phyloP scores from a whole-genome alignment of 352 stramenopile species.

The Pythium plurisporium region DNA sequence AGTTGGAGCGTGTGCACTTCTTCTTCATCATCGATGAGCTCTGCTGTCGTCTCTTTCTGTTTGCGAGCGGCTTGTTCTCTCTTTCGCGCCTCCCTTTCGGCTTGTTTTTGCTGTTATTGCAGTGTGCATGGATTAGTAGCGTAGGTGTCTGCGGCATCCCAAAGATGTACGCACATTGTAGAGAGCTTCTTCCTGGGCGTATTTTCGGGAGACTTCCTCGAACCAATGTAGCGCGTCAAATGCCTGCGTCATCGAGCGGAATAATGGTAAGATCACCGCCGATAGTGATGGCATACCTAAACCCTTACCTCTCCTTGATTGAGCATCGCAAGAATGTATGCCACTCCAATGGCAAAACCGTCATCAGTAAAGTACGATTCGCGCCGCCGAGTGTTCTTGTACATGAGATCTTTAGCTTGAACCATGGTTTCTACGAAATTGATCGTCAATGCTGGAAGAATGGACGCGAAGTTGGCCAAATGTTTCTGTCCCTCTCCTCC shows the following conservation, averaged over 20 bases:
- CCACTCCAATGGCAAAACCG: constrained; percentile 92
- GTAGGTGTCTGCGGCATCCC: no score
- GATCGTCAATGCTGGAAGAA: constrained; percentile 85
- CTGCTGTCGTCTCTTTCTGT: constrained; percentile 79
- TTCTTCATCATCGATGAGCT: constrained; percentile 85
- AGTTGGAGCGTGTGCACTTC: constrained; percentile 85
- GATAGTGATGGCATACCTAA: neutral
- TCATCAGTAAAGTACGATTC: constrained; percentile 96
- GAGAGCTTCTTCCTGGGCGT: constrained; percentile 73
- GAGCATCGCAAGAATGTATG: constrained; percentile 91
- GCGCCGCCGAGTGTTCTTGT: constrained; percentile 90
- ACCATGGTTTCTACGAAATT: constrained; percentile 89
- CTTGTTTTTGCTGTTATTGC: constrained; percentile 59
- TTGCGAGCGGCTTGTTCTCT: constrained; percentile 69
- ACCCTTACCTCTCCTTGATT: constrained; percentile 72
- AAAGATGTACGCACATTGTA: constrained; percentile 44
- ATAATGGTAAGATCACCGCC: neutral
- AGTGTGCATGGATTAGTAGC: no score
- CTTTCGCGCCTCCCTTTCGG: constrained; percentile 72
- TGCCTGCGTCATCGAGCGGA: constrained; percentile 28
- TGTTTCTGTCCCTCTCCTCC: constrained; percentile 86
- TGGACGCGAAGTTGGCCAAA: constrained; percentile 91
- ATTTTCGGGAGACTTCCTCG: constrained; percentile 84
- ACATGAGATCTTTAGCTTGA: constrained; percentile 93
- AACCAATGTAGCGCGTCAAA: constrained; percentile 92